A percentile compares a stretch with the other conserved stretches of the same genome.
These are phyloP conservation scores for Solanum hybrid DNA, from an alignment of 305 asterid species.

Conservation along the genomic window DNA sequence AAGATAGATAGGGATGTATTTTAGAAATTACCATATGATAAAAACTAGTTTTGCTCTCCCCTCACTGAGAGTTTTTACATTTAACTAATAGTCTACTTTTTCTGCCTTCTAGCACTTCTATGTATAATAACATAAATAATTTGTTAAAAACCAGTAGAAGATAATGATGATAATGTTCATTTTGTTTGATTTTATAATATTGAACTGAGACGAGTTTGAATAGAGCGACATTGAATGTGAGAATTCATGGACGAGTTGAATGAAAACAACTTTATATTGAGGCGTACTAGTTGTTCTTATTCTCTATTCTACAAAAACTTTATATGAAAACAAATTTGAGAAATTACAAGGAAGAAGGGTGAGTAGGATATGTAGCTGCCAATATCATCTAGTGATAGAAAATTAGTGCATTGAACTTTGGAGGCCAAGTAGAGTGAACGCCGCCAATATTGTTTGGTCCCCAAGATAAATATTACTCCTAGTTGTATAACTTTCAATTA, in stretches of 20 bases:
- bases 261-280: too few species aligned
- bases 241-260: background rate
- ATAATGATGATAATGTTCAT: slow-evolving; percentile 3
- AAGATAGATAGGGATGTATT: slow-evolving; percentile 6
- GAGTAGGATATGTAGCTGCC: background rate
- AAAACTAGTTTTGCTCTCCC: slow-evolving; percentile 1
- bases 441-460: slow-evolving; percentile 1
- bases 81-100: slow-evolving; percentile 10
- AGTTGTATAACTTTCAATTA: background rate
- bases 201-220: background rate
- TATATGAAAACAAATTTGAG: background rate
- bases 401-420: background rate
- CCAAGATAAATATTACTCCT: background rate
- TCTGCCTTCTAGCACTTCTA: slow-evolving; percentile 1
- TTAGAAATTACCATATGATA: slow-evolving; percentile 13
- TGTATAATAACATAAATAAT: slow-evolving; percentile 30
- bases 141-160: slow-evolving; percentile 7
- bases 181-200: background rate
- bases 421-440: background rate
- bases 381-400: too few species aligned
- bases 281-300: background rate
- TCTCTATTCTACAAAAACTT: background rate
- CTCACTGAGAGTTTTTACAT: slow-evolving; percentile 17
- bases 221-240: background rate
- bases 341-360: background rate